phyloP scores from a whole-genome alignment of 257 asterid species.

The Primulina tabacum region DNA sequence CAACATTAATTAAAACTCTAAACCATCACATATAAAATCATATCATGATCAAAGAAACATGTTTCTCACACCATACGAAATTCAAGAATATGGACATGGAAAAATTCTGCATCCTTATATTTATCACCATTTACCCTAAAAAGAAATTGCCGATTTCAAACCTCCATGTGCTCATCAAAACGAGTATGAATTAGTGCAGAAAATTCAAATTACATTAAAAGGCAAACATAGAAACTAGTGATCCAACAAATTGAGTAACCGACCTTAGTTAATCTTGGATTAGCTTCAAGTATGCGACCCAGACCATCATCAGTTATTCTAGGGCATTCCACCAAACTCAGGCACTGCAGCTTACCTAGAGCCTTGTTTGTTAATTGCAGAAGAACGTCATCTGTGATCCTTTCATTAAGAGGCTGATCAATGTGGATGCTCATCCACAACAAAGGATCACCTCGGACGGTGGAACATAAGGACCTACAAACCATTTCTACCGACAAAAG shows the following conservation, averaged over 20 bases:
- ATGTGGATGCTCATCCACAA: conserved; percentile 73
- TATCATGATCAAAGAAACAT: background rate
- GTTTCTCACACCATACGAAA: conserved; percentile 13
- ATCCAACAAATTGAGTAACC: conserved; percentile 13
- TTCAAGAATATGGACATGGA: background rate
- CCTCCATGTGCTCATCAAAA: background rate
- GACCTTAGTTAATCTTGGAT: conserved; percentile 74
- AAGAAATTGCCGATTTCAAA: background rate
- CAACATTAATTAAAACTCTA: background rate
- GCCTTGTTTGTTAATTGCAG: conserved; percentile 54
- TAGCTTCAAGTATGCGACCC: conserved; percentile 60
- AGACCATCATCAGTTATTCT: conserved; percentile 67
- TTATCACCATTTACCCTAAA: background rate
- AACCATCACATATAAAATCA: background rate
- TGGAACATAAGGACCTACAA: conserved; percentile 49
- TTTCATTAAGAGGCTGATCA: conserved; percentile 62
- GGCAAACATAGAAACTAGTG: background rate
- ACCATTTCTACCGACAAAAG: conserved; percentile 69
- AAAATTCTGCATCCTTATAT: too few relatives aligned
- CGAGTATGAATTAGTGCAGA: background rate
- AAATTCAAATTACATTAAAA: background rate
- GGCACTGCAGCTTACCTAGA: conserved; percentile 56
- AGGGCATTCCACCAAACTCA: conserved; percentile 65
- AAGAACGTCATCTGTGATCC: conserved; percentile 67
- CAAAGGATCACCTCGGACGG: conserved; percentile 53